Base-by-base conservation (phyloP, 73 alveolate species). In the Durusdinium trenchii region DNA sequence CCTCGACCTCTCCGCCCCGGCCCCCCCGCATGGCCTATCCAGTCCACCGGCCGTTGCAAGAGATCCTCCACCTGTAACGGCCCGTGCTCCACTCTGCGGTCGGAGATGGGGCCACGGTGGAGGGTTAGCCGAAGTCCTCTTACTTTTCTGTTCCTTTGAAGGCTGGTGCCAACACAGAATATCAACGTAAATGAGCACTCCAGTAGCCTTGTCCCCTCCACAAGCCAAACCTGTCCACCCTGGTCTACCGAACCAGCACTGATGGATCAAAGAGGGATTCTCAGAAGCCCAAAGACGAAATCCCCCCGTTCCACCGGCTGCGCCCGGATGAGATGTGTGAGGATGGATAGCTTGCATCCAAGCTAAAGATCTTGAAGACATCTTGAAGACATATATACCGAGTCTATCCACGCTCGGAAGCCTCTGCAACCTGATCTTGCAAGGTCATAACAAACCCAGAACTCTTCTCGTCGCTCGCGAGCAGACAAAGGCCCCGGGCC, bases 41-140 rank as follows among this genome's bases (percentile, higher is more conserved):
- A 91, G 50, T 91, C 98, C 98, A 91, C 82, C 7, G 98, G 98
- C 28, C 98, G 98, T 78, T 91, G 98, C 89, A 91, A 42, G 57
- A 91, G 98, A 48, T 91, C 98, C 50, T 91, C 98, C 16, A 91
- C 98, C 98, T 89, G 73, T 43, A 20, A 23, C 3, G 69, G 73
- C 42, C 7, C 40, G 26, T 35, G 18, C 9, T 48, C 84, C 51
- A 20, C 28, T 12, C 32, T 23, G 23, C 23, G 69, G 69, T 12
- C 23, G 23, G 23, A 57, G 12, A 23, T 57, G 12, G 12, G 23
- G 32, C 69, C 23, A 57, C 23, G 69, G 69, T 16, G 69, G 69
- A 23, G 12, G 12, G 12, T 16, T 57, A 12, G 12, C 32, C 32
- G 12, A 16, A 23, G 69, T 57, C 32, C 32, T 12, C 23, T 57